Conservation (phyloP, 495 filamentous ascomycete genomes). For the Beverwykella pulmonaria region DNA sequence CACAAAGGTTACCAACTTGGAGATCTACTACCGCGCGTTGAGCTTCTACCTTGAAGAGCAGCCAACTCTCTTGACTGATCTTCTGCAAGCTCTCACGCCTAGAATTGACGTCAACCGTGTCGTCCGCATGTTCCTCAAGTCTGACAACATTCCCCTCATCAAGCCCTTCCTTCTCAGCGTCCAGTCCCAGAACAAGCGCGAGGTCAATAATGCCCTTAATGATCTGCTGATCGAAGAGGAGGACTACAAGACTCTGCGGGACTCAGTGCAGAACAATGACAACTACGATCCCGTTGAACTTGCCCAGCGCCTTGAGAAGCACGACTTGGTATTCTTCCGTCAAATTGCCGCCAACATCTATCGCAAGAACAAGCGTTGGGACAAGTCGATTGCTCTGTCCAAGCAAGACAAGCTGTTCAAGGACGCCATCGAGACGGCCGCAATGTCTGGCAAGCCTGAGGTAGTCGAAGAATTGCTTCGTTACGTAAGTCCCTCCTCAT, state of each 20-base stretch:
- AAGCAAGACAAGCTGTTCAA: slow-evolving; percentile 99
- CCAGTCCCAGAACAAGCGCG: slow-evolving; percentile 94
- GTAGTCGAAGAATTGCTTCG: slow-evolving; percentile 93
- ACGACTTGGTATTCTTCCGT: slow-evolving; percentile 98
- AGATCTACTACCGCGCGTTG: slow-evolving; percentile 97
- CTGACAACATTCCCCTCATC: slow-evolving; percentile 96
- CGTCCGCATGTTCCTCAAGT: slow-evolving; percentile 96
- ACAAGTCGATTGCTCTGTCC: slow-evolving; percentile 96
- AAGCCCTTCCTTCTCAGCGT: slow-evolving; percentile 99
- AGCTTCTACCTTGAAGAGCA: slow-evolving; percentile 99
- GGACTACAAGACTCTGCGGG: slow-evolving; percentile 96
- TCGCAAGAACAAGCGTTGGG: slow-evolving; percentile 99
- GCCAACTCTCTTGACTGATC: slow-evolving; percentile 89
- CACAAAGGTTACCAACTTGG: slow-evolving; percentile 96
- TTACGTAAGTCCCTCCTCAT: slow-evolving; percentile 73
- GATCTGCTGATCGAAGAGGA: slow-evolving; percentile 98
- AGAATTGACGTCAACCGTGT: slow-evolving; percentile 98
- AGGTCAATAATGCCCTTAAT: slow-evolving; percentile 98
- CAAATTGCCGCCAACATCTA: slow-evolving; percentile 98
- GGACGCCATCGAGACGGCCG: slow-evolving; percentile 98
- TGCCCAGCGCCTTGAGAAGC: slow-evolving; percentile 89
- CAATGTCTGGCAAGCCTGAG: slow-evolving; percentile 87
- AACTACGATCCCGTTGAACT: slow-evolving; percentile 98
- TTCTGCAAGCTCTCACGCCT: slow-evolving; percentile 86
- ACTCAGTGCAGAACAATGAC: slow-evolving; percentile 97